Evolutionary conservation across 805 yeast genomes (phyloP).

Genomic region (Saccharomyces paradoxus): DNA sequence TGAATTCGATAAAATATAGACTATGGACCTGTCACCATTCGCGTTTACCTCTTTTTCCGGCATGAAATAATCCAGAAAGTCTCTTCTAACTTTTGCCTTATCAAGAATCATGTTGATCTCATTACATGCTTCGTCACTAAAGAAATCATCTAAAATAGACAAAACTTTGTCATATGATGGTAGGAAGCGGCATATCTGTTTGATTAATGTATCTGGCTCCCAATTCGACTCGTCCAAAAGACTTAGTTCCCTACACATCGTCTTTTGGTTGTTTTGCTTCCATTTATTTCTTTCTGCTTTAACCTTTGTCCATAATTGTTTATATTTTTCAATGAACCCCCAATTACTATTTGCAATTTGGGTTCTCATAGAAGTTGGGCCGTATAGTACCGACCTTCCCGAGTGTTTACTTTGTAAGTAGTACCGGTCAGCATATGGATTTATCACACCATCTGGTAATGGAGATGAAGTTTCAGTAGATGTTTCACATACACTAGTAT

Average conservation of each 20-base stretch:
- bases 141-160: conserved; percentile 9
- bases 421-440: conserved; percentile 10
- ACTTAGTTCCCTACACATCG: conserved; percentile 15
- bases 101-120: conserved; percentile 13
- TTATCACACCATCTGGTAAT: not conserved
- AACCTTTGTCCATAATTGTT: conserved; percentile 19
- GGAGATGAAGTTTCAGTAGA: not conserved
- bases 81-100: conserved; percentile 15
- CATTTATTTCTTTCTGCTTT: conserved; percentile 20
- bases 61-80: conserved; percentile 14
- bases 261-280: conserved; percentile 9
- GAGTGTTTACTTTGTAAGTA: conserved; percentile 13
- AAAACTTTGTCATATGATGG: conserved; percentile 17
- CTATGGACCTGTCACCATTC: conserved; percentile 5
- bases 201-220: conserved; percentile 1
- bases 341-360: conserved; percentile 10
- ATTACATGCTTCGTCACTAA: conserved; percentile 5
- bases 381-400: conserved; percentile 22
- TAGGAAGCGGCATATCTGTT: conserved; percentile 9
- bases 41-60: conserved; percentile 4
- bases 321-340: conserved; percentile 13
- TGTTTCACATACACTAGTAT: not conserved
- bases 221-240: conserved; percentile 4
- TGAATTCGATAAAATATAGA: conserved; percentile 4
- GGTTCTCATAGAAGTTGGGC: conserved; percentile 26